These are phyloP conservation scores for Fraxinus velutina DNA, from an alignment of 305 asterid species.

Conservation along the genomic window DNA sequence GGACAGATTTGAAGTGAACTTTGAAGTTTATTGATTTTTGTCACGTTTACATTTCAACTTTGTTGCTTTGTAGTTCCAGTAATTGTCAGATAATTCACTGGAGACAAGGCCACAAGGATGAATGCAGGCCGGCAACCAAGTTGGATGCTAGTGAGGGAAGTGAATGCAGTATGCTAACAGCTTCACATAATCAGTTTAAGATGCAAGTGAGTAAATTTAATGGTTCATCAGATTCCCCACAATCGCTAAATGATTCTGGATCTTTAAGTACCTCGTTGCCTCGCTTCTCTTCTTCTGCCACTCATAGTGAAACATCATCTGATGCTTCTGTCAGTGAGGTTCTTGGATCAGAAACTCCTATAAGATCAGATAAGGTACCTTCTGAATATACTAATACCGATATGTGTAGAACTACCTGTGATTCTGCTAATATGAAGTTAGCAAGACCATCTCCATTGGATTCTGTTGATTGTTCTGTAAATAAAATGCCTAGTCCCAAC, in stretches of 20 bases:
- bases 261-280: conserved; percentile 39
- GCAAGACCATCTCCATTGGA: conserved; percentile 21
- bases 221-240: conserved; percentile 24
- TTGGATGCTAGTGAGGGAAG: conserved; percentile 31
- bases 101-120: conserved; percentile 63
- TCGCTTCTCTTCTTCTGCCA: conserved; percentile 38
- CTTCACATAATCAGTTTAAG: conserved; percentile 27
- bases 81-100: conserved; percentile 63
- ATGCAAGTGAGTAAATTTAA: conserved; percentile 29
- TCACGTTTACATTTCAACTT: conserved; percentile 12
- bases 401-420: conserved; percentile 20
- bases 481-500: conserved; percentile 14
- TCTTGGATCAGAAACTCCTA: conserved; percentile 29
- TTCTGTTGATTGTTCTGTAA: conserved; percentile 26
- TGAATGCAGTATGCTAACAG: conserved; percentile 24
- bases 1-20: background rate
- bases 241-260: conserved; percentile 34
- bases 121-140: conserved; percentile 39
- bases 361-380: conserved; percentile 28
- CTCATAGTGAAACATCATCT: conserved; percentile 36
- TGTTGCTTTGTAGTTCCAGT: conserved; percentile 41
- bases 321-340: conserved; percentile 35
- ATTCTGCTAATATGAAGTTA: conserved; percentile 26
- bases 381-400: conserved; percentile 27
- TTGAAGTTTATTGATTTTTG: background rate